Conservation (phyloP, 2,329 filamentous ascomycete genomes). For the Diplodia mutila region DNA sequence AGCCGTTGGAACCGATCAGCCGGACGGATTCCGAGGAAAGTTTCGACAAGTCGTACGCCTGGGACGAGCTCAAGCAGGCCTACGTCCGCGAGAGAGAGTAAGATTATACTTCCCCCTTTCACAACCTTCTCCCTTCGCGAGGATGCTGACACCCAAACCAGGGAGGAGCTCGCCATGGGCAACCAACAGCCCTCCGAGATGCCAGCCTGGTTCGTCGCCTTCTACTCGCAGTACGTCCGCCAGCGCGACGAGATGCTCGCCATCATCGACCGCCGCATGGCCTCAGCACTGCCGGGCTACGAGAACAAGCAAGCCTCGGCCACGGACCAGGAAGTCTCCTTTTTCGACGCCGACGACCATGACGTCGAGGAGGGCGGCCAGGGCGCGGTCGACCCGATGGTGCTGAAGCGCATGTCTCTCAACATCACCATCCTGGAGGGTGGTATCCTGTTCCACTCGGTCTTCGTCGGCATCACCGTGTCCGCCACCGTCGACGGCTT, state of each 20-base stretch:
- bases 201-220: conserved; percentile 66
- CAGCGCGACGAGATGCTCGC: conserved; percentile 63
- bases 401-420: conserved; percentile 44
- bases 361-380: conserved; percentile 25
- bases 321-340: conserved; percentile 36
- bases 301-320: conserved; percentile 34
- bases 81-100: conserved; percentile 38
- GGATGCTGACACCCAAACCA: conserved; percentile 31
- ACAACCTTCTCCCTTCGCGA: neutral
- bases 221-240: conserved; percentile 66
- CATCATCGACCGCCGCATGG: conserved; percentile 51
- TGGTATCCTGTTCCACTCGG: conserved; percentile 77
- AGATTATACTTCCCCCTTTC: neutral
- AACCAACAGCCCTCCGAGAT: conserved; percentile 49
- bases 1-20: conserved; percentile 8
- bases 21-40: conserved; percentile 34
- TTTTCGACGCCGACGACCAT: conserved; percentile 40
- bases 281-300: conserved; percentile 39
- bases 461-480: conserved; percentile 75
- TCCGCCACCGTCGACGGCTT: conserved; percentile 70
- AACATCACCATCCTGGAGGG: conserved; percentile 64
- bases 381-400: conserved; percentile 41
- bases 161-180: conserved; percentile 37
- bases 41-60: conserved; percentile 43
- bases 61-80: conserved; percentile 38